Percentiles rank a stretch among this genome's conserved stretches.
phyloP scores from a whole-genome alignment of 208 protist genomes.

The Acanthamoeba quina region DNA sequence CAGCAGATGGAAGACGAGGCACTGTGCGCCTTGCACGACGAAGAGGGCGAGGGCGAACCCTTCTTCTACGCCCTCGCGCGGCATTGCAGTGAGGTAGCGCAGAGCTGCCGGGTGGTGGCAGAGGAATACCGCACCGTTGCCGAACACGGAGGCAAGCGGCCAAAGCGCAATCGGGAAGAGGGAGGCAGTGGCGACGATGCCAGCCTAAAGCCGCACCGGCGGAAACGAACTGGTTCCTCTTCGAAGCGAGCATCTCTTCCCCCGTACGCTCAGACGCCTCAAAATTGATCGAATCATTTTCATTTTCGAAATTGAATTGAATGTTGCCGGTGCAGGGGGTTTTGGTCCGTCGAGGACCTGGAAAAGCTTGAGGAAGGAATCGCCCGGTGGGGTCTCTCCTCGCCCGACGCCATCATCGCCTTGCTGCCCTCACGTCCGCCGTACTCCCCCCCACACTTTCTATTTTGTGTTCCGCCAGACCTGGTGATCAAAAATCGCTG shows the following conservation, averaged over 20 bases:
- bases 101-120: background rate
- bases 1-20: background rate
- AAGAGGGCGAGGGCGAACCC: background rate
- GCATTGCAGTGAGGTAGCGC: background rate
- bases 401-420: background rate
- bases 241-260: background rate
- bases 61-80: background rate
- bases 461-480: background rate
- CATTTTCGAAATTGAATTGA: too few species aligned
- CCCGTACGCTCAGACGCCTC: too few species aligned
- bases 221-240: background rate
- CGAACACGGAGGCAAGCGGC: background rate
- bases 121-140: background rate
- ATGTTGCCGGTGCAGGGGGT: background rate
- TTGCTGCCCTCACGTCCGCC: background rate
- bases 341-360: conserved; percentile 20
- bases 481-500: background rate
- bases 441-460: background rate
- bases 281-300: too few species aligned
- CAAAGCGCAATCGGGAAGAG: background rate
- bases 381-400: background rate
- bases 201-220: background rate
- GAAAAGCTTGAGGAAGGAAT: background rate
- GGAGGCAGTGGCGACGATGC: background rate
- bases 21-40: background rate